These are phyloP conservation scores for Limtongia smithiae DNA, from an alignment of 805 yeast genomes.

Conservation along the genomic window DNA sequence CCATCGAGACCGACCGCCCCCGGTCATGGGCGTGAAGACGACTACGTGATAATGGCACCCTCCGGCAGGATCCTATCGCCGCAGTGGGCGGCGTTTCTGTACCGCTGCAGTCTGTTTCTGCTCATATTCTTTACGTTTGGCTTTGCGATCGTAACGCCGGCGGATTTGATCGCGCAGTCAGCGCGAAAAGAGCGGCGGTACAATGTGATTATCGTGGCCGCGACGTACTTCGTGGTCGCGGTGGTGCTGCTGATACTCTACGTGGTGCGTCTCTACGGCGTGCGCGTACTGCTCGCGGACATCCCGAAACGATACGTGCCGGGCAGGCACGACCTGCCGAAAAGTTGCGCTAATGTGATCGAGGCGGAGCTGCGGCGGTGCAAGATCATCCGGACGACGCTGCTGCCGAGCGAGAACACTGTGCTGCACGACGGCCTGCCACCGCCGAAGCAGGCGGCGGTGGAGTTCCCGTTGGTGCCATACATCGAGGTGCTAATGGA, in stretches of 20 bases:
- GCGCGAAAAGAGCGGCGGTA: slow-evolving; percentile 63
- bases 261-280: slow-evolving; percentile 56
- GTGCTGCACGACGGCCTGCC: slow-evolving; percentile 54
- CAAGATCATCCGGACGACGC: slow-evolving; percentile 40
- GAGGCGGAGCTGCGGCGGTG: slow-evolving; percentile 44
- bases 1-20: too few species aligned
- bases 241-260: slow-evolving; percentile 50
- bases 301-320: slow-evolving; percentile 80
- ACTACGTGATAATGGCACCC: too few species aligned
- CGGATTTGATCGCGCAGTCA: slow-evolving; percentile 69
- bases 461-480: slow-evolving; percentile 34
- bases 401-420: slow-evolving; percentile 44
- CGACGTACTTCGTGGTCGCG: slow-evolving; percentile 62
- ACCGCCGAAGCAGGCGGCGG: slow-evolving; percentile 39
- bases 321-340: slow-evolving; percentile 55
- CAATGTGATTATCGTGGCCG: slow-evolving; percentile 75
- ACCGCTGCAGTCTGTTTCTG: slow-evolving; percentile 34
- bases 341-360: slow-evolving; percentile 43
- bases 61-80: background rate
- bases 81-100: slow-evolving; percentile 26
- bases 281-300: slow-evolving; percentile 59
- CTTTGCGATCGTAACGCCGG: slow-evolving; percentile 67
- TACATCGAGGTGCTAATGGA: slow-evolving; percentile 32
- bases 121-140: slow-evolving; percentile 43
- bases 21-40: too few species aligned